These are phyloP conservation scores for Ceratorhiza oryzae-sativae DNA, from an alignment of 1,284 basidiomycete genomes.

Conservation along the genomic window DNA sequence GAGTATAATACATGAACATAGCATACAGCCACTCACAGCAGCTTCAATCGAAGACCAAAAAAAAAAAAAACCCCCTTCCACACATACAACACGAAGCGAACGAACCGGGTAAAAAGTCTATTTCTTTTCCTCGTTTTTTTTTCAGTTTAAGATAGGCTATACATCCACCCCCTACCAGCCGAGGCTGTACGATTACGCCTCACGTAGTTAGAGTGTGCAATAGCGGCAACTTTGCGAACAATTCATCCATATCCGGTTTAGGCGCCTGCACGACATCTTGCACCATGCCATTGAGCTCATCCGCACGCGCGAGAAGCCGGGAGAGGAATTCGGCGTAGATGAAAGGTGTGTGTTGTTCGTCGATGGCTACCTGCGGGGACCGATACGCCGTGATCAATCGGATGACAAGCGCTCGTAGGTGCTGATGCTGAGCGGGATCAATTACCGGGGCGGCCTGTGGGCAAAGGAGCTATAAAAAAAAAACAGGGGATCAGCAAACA, in stretches of 20 bases:
- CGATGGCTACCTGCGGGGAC: constrained; percentile 18
- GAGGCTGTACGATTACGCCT: not conserved
- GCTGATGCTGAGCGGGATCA: not conserved
- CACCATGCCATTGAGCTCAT: constrained; percentile 20
- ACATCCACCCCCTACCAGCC: not conserved
- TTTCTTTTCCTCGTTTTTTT: constrained; percentile 8
- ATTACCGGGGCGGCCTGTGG: constrained; percentile 11
- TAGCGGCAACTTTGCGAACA: constrained; percentile 4
- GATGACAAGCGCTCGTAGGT: constrained; percentile 11
- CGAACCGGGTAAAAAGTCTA: not conserved
- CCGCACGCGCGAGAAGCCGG: constrained; percentile 16
- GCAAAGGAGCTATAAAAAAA: constrained; percentile 24
- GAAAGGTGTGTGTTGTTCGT: constrained; percentile 19
- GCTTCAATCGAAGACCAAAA: not conserved
- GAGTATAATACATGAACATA: constrained; percentile 16
- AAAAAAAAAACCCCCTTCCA: too few species aligned
- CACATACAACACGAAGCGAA: constrained; percentile 9
- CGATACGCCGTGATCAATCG: constrained; percentile 25
- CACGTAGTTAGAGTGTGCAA: not conserved
- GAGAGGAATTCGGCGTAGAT: constrained; percentile 33
- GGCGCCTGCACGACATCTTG: not conserved
- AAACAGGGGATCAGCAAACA: not conserved
- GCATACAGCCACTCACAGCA: not conserved
- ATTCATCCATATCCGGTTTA: constrained; percentile 21
- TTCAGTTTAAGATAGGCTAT: not conserved